phyloP scores from a whole-genome alignment of 2,329 filamentous ascomycete species.

The Thyridium curvatum region DNA sequence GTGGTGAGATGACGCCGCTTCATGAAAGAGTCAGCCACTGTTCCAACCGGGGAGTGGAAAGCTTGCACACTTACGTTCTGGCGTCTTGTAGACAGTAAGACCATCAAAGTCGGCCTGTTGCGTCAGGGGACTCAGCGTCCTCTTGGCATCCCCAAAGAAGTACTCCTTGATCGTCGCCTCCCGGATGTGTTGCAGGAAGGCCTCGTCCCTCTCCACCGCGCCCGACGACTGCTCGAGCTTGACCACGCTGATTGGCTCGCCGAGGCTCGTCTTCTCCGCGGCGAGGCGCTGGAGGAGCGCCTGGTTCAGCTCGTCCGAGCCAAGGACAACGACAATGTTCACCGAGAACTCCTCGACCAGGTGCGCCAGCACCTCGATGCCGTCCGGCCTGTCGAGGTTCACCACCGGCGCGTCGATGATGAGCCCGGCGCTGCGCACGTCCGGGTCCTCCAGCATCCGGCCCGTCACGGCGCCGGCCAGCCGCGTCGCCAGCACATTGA shows the following conservation, averaged over 20 bases:
- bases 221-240: slow-evolving; percentile 81
- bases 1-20: slow-evolving; percentile 9
- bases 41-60: no score
- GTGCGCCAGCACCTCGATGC: slow-evolving; percentile 74
- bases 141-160: slow-evolving; percentile 79
- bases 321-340: slow-evolving; percentile 76
- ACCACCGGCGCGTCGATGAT: slow-evolving; percentile 79
- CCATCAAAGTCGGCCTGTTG: slow-evolving; percentile 75
- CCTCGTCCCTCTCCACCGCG: slow-evolving; percentile 67
- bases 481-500: slow-evolving; percentile 66
- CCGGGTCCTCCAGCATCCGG: slow-evolving; percentile 68
- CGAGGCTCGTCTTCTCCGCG: slow-evolving; percentile 44
- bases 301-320: slow-evolving; percentile 68
- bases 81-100: slow-evolving; percentile 66
- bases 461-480: slow-evolving; percentile 74
- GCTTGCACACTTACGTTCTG: slow-evolving; percentile 42
- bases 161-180: slow-evolving; percentile 83
- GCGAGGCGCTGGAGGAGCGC: slow-evolving; percentile 68
- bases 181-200: slow-evolving; percentile 66
- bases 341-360: slow-evolving; percentile 60
- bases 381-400: slow-evolving; percentile 48
- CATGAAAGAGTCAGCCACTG: not conserved
- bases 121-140: slow-evolving; percentile 79
- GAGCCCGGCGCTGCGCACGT: slow-evolving; percentile 67
- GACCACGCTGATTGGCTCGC: slow-evolving; percentile 68